phyloP scores from a whole-genome alignment of 805 yeast genomes.

The Blastobotrys peoriensis region DNA sequence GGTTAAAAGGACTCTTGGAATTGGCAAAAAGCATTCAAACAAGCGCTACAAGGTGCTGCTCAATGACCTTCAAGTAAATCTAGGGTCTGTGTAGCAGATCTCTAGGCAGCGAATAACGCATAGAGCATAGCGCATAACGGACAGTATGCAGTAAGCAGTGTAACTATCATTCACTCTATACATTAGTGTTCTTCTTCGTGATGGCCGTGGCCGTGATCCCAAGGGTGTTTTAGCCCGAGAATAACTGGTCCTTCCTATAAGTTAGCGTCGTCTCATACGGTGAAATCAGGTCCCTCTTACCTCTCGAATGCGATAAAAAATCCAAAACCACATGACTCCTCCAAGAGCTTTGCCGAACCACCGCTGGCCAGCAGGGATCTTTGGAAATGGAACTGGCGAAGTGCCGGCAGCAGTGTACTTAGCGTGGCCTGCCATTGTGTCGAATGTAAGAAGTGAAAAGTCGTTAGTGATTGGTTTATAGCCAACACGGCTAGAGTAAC shows the following conservation, averaged over 20 bases:
- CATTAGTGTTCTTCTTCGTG: slow-evolving; percentile 15
- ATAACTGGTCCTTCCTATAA: slow-evolving; percentile 33
- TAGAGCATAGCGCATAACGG: no score
- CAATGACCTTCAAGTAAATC: no score
- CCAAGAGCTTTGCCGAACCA: slow-evolving; percentile 65
- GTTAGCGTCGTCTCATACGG: background rate
- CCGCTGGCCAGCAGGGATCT: slow-evolving; percentile 51
- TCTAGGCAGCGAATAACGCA: no score
- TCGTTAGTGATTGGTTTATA: no score
- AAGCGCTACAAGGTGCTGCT: slow-evolving; percentile 33
- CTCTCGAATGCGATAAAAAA: slow-evolving; percentile 71
- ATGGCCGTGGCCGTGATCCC: slow-evolving; percentile 32
- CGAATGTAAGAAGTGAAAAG: background rate
- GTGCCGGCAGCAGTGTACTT: slow-evolving; percentile 31
- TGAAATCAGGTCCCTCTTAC: slow-evolving; percentile 27
- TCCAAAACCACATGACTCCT: slow-evolving; percentile 87
- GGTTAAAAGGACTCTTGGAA: slow-evolving; percentile 16
- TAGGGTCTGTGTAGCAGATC: no score
- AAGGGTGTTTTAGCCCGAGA: slow-evolving; percentile 36
- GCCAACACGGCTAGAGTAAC: no score
- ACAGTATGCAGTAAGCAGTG: no score
- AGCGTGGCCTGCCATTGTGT: slow-evolving; percentile 21
- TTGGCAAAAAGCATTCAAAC: slow-evolving; percentile 19
- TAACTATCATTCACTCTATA: no score
- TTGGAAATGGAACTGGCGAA: slow-evolving; percentile 64